Percentiles rank a stretch among this genome's conserved stretches.
These are phyloP conservation scores for Microsporum ferrugineum DNA, from an alignment of 2,329 filamentous ascomycete species.

Conservation along the genomic window DNA sequence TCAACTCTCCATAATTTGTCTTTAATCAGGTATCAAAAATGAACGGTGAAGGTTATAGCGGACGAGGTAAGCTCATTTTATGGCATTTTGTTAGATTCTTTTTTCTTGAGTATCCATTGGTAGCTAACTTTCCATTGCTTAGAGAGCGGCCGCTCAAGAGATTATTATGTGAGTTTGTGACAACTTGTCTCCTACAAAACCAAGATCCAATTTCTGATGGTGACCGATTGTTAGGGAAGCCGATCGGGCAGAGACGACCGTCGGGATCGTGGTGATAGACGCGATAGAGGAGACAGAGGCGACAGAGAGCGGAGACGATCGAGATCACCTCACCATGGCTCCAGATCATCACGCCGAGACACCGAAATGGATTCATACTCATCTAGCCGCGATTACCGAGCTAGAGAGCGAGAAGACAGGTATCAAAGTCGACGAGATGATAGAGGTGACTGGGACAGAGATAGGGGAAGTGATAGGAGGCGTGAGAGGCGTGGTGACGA, in stretches of 20 bases:
- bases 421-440: constrained; percentile 65
- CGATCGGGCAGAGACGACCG: constrained; percentile 40
- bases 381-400: constrained; percentile 81
- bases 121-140: constrained; percentile 12
- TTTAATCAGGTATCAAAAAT: constrained; percentile 35
- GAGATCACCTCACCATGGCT: constrained; percentile 68
- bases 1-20: neutral
- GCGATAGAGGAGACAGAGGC: constrained; percentile 36
- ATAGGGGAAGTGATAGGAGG: constrained; percentile 46
- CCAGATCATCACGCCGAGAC: constrained; percentile 57
- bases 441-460: constrained; percentile 61
- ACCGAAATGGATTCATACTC: constrained; percentile 78
- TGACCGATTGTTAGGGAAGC: constrained; percentile 26
- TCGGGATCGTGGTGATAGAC: constrained; percentile 28
- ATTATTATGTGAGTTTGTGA: constrained; percentile 40
- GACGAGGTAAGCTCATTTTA: constrained; percentile 51
- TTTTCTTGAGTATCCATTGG: neutral
- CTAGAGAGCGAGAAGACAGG: constrained; percentile 84
- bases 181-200: constrained; percentile 17
- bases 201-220: constrained; percentile 16
- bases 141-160: constrained; percentile 44
- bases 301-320: constrained; percentile 62
- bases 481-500: constrained; percentile 59
- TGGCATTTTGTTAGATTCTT: neutral
- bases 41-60: constrained; percentile 77